Base-by-base conservation (phyloP, 345 rosid genomes). In the Ricinus communis region DNA sequence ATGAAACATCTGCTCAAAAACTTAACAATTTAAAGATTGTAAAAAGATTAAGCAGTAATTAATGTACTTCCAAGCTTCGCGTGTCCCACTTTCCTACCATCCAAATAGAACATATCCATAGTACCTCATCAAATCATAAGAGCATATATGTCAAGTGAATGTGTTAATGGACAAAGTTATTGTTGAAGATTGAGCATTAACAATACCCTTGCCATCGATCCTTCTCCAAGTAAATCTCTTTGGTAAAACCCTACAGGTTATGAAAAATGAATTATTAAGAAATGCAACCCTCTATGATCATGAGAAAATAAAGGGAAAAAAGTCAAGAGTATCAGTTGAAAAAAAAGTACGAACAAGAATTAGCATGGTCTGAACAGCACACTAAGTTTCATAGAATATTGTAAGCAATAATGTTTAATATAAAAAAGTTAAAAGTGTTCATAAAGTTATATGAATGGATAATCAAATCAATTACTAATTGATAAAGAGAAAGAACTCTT, bases 131-230 rank as follows among this genome's bases (percentile, higher is more conserved):
- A 31, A 21, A 19, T 69, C 7, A 27, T 12, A 43, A 43, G 69
- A 31, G 4, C n/a, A 28, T 19, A 33, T 15, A 54, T 1, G 10
- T 5, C 18, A 36, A 58, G 52, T 3, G 24, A 66, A 11, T 47
- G 58, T 15, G 24, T 52, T 1, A 46, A 45, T 7, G 2, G 27
- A 15, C 25, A 33, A 46, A 74, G 40, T 64, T 49, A 76, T 22
- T 22, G 30, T 52, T 57, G 14, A 14, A 65, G 59, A 18, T 65
- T 49, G 65, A 71, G 31, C 57, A 65, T 59, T 66, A 76, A 79
- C 65, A 85, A 75, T 87, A 96, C 99, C 99, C 98, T 27, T 89
- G 97, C 99, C 99, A 96, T 65, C 90, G 83, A 67, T 93, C 98
- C 78, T 88, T 96, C 80, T 91, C 99, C 88, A 96, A 86, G 88